Conservation (phyloP, 2,329 filamentous ascomycete species). For the Epichloe sibirici region DNA sequence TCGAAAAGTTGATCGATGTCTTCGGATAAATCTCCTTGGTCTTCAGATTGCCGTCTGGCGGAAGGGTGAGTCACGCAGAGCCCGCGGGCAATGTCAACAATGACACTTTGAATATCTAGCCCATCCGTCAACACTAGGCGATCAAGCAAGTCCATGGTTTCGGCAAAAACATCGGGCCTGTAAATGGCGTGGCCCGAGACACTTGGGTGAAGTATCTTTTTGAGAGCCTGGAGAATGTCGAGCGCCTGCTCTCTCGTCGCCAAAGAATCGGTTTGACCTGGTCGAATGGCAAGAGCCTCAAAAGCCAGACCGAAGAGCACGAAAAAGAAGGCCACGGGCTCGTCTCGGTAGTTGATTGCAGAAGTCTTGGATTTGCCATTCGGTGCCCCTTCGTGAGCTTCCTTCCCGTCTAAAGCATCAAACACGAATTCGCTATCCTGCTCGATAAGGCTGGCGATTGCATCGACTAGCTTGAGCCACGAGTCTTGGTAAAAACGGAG, state of each 20-base stretch:
- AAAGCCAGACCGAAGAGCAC: slow-evolving; percentile 94
- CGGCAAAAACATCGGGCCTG: slow-evolving; percentile 86
- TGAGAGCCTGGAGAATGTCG: slow-evolving; percentile 79
- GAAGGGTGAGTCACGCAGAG: slow-evolving; percentile 87
- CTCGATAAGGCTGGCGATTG: slow-evolving; percentile 92
- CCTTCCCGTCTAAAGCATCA: slow-evolving; percentile 84
- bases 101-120: slow-evolving; percentile 76
- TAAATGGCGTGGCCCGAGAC: slow-evolving; percentile 96
- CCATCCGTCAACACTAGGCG: slow-evolving; percentile 85
- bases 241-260: slow-evolving; percentile 68
- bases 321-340: slow-evolving; percentile 97
- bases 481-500: slow-evolving; percentile 94
- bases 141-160: slow-evolving; percentile 93
- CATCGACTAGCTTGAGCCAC: slow-evolving; percentile 93
- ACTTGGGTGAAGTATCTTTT: slow-evolving; percentile 87
- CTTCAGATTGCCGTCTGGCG: slow-evolving; percentile 43
- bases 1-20: slow-evolving; percentile 98
- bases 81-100: slow-evolving; percentile 86
- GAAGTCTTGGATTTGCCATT: slow-evolving; percentile 48
- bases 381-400: slow-evolving; percentile 33
- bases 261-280: slow-evolving; percentile 36
- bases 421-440: slow-evolving; percentile 98
- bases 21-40: slow-evolving; percentile 75
- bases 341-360: slow-evolving; percentile 95
- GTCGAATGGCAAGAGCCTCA: slow-evolving; percentile 80